Evolutionary conservation across 2,329 filamentous ascomycete genomes (phyloP).

Genomic region (Aspergillus ochraceus): DNA sequence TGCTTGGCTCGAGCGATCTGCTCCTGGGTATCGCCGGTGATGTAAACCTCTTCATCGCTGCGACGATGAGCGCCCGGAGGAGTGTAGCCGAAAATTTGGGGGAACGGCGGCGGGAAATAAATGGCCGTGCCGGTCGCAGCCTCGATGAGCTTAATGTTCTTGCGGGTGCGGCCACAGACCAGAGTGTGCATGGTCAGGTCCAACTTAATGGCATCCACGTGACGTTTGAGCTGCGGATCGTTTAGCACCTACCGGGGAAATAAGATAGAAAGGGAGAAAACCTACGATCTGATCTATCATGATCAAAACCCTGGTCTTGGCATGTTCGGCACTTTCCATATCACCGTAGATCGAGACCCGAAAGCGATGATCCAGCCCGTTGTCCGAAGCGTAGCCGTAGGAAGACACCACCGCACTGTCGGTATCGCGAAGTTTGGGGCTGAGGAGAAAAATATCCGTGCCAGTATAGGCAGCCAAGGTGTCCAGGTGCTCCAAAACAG

Average conservation of each 20-base stretch:
- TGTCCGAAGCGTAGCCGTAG: conserved; percentile 73
- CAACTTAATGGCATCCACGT: conserved; percentile 75
- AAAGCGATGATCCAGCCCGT: conserved; percentile 82
- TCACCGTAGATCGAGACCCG: conserved; percentile 94
- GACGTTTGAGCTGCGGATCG: conserved; percentile 49
- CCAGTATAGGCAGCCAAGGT: conserved; percentile 84
- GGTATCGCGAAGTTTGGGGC: conserved; percentile 79
- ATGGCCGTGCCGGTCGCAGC: conserved; percentile 94
- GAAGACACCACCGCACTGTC: conserved; percentile 74
- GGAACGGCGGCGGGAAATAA: conserved; percentile 95
- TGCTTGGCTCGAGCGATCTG: conserved; percentile 86
- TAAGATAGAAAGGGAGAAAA: conserved; percentile 13
- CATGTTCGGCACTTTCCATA: conserved; percentile 91
- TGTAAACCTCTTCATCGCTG: conserved; percentile 87
- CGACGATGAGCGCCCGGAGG: conserved; percentile 78
- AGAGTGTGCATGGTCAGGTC: conserved; percentile 88
- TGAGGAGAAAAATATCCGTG: conserved; percentile 93
- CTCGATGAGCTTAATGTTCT: conserved; percentile 98
- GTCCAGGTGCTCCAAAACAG: conserved; percentile 82
- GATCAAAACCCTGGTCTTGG: conserved; percentile 92
- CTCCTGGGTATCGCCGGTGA: conserved; percentile 84
- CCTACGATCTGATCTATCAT: conserved; percentile 91
- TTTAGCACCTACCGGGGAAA: conserved; percentile 19
- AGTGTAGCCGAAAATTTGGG: conserved; percentile 85
- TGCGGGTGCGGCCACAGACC: conserved; percentile 87